These are phyloP conservation scores for Lentithecium fluviatile DNA, from an alignment of 495 filamentous ascomycete species.

Conservation along the genomic window DNA sequence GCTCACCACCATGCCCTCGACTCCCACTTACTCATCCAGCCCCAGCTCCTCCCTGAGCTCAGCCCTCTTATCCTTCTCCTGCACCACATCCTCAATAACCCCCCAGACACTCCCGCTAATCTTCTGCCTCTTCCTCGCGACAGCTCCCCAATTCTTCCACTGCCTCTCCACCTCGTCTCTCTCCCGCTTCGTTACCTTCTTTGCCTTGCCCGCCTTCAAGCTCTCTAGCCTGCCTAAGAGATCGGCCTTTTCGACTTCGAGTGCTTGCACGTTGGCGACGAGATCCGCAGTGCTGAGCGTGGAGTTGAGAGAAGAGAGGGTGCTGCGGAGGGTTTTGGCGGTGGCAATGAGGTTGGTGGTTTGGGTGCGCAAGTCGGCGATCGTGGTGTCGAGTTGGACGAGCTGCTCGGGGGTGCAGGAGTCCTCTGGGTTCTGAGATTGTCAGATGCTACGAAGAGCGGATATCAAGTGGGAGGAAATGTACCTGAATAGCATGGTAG, in stretches of 20 bases:
- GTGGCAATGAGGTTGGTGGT: slow-evolving; percentile 50
- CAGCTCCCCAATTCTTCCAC: slow-evolving; percentile 54
- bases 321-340: slow-evolving; percentile 53
- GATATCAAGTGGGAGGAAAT: background rate
- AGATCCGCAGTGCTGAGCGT: slow-evolving; percentile 57
- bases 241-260: slow-evolving; percentile 50
- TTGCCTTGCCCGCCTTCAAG: slow-evolving; percentile 44
- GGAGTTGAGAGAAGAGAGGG: slow-evolving; percentile 50
- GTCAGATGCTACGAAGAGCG: background rate
- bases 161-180: slow-evolving; percentile 50
- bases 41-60: slow-evolving; percentile 36
- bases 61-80: slow-evolving; percentile 32
- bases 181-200: slow-evolving; percentile 51
- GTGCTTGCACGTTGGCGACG: slow-evolving; percentile 44
- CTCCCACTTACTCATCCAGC: slow-evolving; percentile 28
- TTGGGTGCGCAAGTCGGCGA: slow-evolving; percentile 51
- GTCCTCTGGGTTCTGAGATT: slow-evolving; percentile 45
- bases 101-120: slow-evolving; percentile 45
- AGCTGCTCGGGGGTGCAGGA: slow-evolving; percentile 49
- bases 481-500: slow-evolving; percentile 59
- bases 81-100: slow-evolving; percentile 32
- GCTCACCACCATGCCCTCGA: background rate
- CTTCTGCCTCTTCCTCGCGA: slow-evolving; percentile 48
- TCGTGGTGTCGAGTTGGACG: slow-evolving; percentile 51
- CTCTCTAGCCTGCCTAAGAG: slow-evolving; percentile 45